Conservation (phyloP, 176 grass and related monocot genomes). For the Ampelocalamus luodianensis region DNA sequence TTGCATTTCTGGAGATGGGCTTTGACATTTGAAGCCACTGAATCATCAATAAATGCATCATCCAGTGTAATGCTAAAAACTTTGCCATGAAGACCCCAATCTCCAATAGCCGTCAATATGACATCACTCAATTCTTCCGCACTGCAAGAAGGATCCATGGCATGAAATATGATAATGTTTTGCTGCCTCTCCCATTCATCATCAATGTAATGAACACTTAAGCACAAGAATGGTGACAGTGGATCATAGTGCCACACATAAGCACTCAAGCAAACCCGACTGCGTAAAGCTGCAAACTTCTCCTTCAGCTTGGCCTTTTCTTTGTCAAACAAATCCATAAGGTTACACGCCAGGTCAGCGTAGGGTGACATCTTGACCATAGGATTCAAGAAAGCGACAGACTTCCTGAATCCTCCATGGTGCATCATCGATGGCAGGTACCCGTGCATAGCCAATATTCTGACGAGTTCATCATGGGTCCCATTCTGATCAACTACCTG, state of each 20-base stretch:
- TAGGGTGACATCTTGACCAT: conserved; percentile 21
- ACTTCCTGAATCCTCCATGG: conserved; percentile 32
- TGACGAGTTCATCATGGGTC: conserved; percentile 13
- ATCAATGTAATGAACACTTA: conserved; percentile 46
- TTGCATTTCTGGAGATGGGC: background rate
- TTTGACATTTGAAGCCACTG: conserved; percentile 35
- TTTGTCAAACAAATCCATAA: too few relatives aligned
- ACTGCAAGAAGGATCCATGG: conserved; percentile 23
- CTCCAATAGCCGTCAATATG: conserved; percentile 32
- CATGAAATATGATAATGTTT: conserved; percentile 23
- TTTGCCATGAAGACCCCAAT: conserved; percentile 41
- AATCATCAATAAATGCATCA: conserved; percentile 43
- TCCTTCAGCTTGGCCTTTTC: too few relatives aligned
- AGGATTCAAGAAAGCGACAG: conserved; percentile 44
- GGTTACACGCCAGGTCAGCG: too few relatives aligned
- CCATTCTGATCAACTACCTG: conserved; percentile 10
- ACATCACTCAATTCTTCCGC: conserved; percentile 24
- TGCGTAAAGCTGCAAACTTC: conserved; percentile 23
- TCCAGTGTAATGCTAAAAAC: conserved; percentile 43
- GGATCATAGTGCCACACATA: conserved; percentile 43
- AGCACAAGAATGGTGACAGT: conserved; percentile 15
- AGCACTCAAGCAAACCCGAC: conserved; percentile 42
- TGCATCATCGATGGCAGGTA: conserved; percentile 31
- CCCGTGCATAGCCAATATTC: conserved; percentile 37
- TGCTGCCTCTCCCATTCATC: conserved; percentile 29